Evolutionary conservation across 306 rosid genomes (phyloP).

Genomic region (Quillaja saponaria): DNA sequence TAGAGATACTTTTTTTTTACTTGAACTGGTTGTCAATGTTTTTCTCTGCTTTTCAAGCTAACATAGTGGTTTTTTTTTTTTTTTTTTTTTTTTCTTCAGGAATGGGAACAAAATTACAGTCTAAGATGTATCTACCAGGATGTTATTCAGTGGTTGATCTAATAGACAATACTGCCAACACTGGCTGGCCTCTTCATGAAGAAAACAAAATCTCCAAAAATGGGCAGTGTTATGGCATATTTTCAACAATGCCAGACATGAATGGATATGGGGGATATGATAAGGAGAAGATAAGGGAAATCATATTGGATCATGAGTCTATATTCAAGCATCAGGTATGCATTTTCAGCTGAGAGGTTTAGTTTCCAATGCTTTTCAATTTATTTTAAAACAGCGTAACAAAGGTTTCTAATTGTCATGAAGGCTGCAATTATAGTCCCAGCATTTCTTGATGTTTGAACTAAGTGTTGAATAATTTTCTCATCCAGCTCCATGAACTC

Average conservation of each 20-base stretch:
- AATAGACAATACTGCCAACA: constrained; percentile 14
- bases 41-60: neutral
- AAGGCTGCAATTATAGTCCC: neutral
- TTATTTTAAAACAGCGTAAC: neutral
- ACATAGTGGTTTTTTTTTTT: neutral
- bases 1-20: neutral
- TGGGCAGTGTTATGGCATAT: constrained; percentile 28
- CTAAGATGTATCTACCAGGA: constrained; percentile 37
- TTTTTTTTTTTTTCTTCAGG: constrained; percentile 27
- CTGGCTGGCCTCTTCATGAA: constrained; percentile 27
- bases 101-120: constrained; percentile 46
- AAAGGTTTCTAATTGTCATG: too few relatives aligned
- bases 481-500: constrained; percentile 47
- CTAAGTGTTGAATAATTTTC: constrained; percentile 1
- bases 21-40: neutral
- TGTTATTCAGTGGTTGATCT: constrained; percentile 28
- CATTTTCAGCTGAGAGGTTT: constrained; percentile 1
- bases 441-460: neutral
- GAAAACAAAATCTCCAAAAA: constrained; percentile 25
- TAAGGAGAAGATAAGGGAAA: constrained; percentile 37
- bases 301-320: constrained; percentile 41
- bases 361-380: neutral
- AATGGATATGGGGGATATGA: constrained; percentile 17
- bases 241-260: neutral
- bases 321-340: constrained; percentile 40